These are phyloP conservation scores for Tilletia walkeri DNA, from an alignment of 1,284 basidiomycete genomes.

Conservation along the genomic window DNA sequence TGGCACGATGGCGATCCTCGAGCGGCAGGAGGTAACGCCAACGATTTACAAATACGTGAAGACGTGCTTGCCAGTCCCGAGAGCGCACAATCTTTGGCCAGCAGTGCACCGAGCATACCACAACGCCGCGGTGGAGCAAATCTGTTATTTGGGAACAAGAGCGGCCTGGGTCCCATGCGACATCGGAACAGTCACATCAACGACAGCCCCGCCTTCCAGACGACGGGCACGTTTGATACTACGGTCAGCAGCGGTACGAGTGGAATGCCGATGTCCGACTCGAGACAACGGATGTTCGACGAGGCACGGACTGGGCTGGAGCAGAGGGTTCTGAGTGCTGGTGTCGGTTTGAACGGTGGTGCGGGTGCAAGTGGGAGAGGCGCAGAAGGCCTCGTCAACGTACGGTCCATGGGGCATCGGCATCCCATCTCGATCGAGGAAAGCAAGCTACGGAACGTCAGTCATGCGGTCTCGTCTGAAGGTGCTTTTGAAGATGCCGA, in stretches of 20 bases:
- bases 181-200: constrained; percentile 45
- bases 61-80: neutral
- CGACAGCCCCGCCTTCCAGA: constrained; percentile 41
- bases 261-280: constrained; percentile 5
- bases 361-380: neutral
- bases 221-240: constrained; percentile 34
- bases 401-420: neutral
- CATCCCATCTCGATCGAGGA: constrained; percentile 11
- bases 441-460: constrained; percentile 11
- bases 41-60: neutral
- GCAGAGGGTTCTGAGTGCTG: neutral
- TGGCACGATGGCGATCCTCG: constrained; percentile 25
- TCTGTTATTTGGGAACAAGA: constrained; percentile 14
- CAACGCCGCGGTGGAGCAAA: constrained; percentile 27
- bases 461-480: constrained; percentile 7
- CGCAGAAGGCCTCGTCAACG: neutral
- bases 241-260: constrained; percentile 20
- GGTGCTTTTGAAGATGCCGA: constrained; percentile 17
- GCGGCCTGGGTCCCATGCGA: constrained; percentile 32
- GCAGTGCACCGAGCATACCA: constrained; percentile 33
- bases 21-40: constrained; percentile 12
- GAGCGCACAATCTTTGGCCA: constrained; percentile 24
- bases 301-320: constrained; percentile 13
- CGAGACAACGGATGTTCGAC: constrained; percentile 12
- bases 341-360: neutral